phyloP scores from a whole-genome alignment of 2,329 filamentous ascomycete genomes.

The Clarireedia sp. region DNA sequence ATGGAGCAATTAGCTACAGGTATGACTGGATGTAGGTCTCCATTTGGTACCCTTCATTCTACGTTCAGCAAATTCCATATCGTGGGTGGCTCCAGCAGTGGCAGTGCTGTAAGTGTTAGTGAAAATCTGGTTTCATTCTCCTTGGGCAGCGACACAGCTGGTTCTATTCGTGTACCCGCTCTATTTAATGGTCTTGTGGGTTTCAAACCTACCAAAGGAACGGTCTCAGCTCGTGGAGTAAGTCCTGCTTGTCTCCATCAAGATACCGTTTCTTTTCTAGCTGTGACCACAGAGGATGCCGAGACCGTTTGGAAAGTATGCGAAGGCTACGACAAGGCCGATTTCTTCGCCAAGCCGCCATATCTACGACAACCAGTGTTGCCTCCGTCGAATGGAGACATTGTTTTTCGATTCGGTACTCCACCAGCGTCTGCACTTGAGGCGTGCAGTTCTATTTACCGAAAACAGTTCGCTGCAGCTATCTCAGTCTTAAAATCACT shows the following conservation, averaged over 20 bases:
- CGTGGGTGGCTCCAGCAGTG: constrained; percentile 46
- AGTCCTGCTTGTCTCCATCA: constrained; percentile 45
- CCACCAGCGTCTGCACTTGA: constrained; percentile 38
- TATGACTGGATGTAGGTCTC: constrained; percentile 46
- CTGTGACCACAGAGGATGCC: constrained; percentile 38
- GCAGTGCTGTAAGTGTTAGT: constrained; percentile 43
- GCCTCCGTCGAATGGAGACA: constrained; percentile 15
- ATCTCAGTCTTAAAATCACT: constrained; percentile 32
- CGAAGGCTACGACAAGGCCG: constrained; percentile 38
- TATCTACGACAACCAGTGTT: background rate
- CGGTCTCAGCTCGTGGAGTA: constrained; percentile 38
- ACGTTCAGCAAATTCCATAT: constrained; percentile 41
- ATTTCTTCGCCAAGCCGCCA: constrained; percentile 40
- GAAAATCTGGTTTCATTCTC: constrained; percentile 45
- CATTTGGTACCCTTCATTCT: constrained; percentile 42
- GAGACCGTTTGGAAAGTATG: constrained; percentile 40
- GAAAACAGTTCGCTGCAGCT: constrained; percentile 35
- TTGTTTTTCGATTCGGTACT: constrained; percentile 42
- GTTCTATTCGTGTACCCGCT: constrained; percentile 42
- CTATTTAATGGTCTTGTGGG: constrained; percentile 43
- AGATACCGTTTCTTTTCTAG: constrained; percentile 45
- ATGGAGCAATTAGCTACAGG: constrained; percentile 50
- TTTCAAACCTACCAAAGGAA: constrained; percentile 41
- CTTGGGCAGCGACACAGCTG: constrained; percentile 46
- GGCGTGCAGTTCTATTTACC: constrained; percentile 35